These are phyloP conservation scores for Xylaria venustula DNA, from an alignment of 495 filamentous ascomycete genomes.

Conservation along the genomic window DNA sequence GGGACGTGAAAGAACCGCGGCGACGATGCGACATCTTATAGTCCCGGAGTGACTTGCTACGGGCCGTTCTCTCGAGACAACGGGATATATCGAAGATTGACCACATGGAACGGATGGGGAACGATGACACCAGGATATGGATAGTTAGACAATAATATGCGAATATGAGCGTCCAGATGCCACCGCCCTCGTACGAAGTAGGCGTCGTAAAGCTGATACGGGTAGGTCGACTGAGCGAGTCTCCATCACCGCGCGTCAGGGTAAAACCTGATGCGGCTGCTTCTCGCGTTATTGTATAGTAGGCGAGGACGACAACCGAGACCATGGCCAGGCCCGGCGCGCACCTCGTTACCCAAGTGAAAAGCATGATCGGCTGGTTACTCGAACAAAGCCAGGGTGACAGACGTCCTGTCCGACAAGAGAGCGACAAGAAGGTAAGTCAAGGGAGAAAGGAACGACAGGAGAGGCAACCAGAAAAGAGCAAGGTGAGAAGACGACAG, in stretches of 20 bases:
- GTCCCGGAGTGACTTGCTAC: slow-evolving; percentile 38
- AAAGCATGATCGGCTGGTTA: slow-evolving; percentile 28
- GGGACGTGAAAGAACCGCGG: slow-evolving; percentile 49
- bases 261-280: slow-evolving; percentile 40
- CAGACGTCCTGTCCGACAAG: background rate
- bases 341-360: slow-evolving; percentile 47
- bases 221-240: slow-evolving; percentile 41
- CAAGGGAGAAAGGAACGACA: slow-evolving; percentile 22
- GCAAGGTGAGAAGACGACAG: slow-evolving; percentile 7
- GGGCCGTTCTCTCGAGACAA: slow-evolving; percentile 37
- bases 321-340: slow-evolving; percentile 50
- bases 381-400: slow-evolving; percentile 2
- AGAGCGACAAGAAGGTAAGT: slow-evolving; percentile 14
- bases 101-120: slow-evolving; percentile 54
- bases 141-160: slow-evolving; percentile 54
- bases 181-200: slow-evolving; percentile 22
- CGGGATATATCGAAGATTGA: slow-evolving; percentile 49
- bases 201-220: slow-evolving; percentile 24
- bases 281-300: slow-evolving; percentile 48
- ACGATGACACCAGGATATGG: slow-evolving; percentile 52
- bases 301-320: slow-evolving; percentile 39
- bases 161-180: slow-evolving; percentile 42
- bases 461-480: slow-evolving; percentile 3
- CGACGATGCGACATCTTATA: slow-evolving; percentile 45
- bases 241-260: slow-evolving; percentile 44